These are phyloP conservation scores for Phaffia australis DNA, from an alignment of 768 basidiomycete genomes.

Conservation along the genomic window DNA sequence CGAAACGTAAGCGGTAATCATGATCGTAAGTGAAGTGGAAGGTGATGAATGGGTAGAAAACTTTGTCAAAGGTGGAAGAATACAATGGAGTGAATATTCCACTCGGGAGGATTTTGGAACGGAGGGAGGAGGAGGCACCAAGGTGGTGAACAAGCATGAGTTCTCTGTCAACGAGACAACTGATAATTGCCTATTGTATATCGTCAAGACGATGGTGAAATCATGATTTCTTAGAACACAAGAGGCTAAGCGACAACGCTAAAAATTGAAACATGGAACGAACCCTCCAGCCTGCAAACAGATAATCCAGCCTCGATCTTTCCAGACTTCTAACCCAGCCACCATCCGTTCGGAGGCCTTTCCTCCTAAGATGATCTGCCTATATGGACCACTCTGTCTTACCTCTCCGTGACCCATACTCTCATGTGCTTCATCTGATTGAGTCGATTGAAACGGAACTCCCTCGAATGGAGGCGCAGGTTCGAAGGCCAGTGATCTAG, in stretches of 20 bases:
- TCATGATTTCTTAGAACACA: neutral
- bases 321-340: neutral
- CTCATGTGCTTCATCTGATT: too few species aligned
- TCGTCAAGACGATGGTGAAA: neutral
- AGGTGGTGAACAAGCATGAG: constrained; percentile 4
- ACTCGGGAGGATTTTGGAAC: neutral
- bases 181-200: neutral
- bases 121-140: neutral
- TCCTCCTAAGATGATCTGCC: neutral
- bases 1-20: too few species aligned
- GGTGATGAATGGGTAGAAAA: too few species aligned
- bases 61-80: too few species aligned
- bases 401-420: too few species aligned
- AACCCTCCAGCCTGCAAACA: constrained; percentile 9
- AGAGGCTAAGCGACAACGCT: neutral
- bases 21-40: too few species aligned
- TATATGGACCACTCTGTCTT: too few species aligned
- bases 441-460: too few species aligned
- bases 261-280: neutral
- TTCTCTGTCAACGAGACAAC: constrained; percentile 3
- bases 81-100: too few species aligned
- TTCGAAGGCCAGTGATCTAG: too few species aligned
- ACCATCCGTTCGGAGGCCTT: neutral
- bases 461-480: too few species aligned
- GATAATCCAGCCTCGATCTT: constrained; percentile 9